These are phyloP conservation scores for Mycena amicta DNA, from an alignment of 768 basidiomycete species.

Conservation along the genomic window DNA sequence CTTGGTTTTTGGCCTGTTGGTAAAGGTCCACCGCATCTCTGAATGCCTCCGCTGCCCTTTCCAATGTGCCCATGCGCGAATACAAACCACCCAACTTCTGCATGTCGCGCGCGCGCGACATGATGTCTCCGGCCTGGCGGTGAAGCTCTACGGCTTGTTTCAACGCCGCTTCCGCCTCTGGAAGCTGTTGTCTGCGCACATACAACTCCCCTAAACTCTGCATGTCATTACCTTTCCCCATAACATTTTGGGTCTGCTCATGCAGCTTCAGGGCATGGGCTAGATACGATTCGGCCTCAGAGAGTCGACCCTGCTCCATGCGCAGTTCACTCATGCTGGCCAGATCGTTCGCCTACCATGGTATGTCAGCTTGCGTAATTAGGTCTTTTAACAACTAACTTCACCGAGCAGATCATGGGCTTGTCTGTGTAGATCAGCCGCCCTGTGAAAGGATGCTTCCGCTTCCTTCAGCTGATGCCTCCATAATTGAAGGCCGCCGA, in stretches of 20 bases:
- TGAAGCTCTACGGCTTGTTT: constrained; percentile 21
- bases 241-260: constrained; percentile 19
- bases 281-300: constrained; percentile 20
- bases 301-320: constrained; percentile 17
- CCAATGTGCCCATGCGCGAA: constrained; percentile 2
- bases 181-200: constrained; percentile 11
- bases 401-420: constrained; percentile 21
- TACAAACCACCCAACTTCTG: constrained; percentile 15
- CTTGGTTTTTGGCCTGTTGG: constrained; percentile 10
- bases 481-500: constrained; percentile 20
- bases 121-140: constrained; percentile 14
- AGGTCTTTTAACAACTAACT: neutral
- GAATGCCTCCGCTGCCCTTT: constrained; percentile 12
- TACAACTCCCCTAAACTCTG: constrained; percentile 19
- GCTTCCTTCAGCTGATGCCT: constrained; percentile 22
- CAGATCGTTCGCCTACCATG: constrained; percentile 18
- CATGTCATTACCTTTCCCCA: constrained; percentile 20
- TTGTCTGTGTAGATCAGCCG: constrained; percentile 21
- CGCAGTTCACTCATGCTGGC: constrained; percentile 20
- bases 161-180: constrained; percentile 21
- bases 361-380: neutral
- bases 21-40: constrained; percentile 16
- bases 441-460: constrained; percentile 20
- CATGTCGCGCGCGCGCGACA: constrained; percentile 17
- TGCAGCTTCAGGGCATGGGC: constrained; percentile 20